Evolutionary conservation across 768 basidiomycete genomes (phyloP).

Genomic region (Collybiopsis luxurians): DNA sequence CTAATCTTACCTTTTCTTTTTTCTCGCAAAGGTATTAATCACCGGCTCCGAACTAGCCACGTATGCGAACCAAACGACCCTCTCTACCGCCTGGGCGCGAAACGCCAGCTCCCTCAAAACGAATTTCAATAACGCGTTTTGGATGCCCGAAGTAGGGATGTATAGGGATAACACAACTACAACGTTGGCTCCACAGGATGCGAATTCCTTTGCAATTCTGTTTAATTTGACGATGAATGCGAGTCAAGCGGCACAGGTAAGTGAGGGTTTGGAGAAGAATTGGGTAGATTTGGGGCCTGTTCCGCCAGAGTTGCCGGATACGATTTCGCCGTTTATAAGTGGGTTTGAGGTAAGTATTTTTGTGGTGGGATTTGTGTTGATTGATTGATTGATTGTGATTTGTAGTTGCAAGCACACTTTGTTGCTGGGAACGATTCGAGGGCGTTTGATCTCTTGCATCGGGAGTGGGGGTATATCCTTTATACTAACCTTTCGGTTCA

Average conservation of each 20-base stretch:
- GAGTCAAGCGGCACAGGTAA: conserved; percentile 38
- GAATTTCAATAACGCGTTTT: conserved; percentile 50
- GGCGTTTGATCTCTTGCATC: conserved; percentile 50
- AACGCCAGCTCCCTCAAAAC: conserved; percentile 50
- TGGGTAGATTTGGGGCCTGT: conserved; percentile 54
- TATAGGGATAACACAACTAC: conserved; percentile 55
- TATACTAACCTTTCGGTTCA: conserved; percentile 53
- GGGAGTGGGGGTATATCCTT: conserved; percentile 62
- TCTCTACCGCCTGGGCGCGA: conserved; percentile 33
- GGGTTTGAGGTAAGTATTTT: conserved; percentile 48
- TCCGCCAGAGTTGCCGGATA: conserved; percentile 55
- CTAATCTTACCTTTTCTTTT: neutral
- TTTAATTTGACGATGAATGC: conserved; percentile 45
- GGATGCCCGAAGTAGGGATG: conserved; percentile 45
- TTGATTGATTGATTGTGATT: neutral
- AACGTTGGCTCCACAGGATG: conserved; percentile 53
- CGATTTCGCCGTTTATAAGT: conserved; percentile 57
- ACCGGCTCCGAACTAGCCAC: conserved; percentile 45
- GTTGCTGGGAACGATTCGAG: conserved; percentile 46
- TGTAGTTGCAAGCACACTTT: conserved; percentile 57
- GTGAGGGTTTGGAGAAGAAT: conserved; percentile 44
- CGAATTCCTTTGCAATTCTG: conserved; percentile 53
- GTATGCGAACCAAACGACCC: conserved; percentile 29
- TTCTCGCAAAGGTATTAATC: conserved; percentile 48
- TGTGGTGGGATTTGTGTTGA: neutral